phyloP scores from a whole-genome alignment of 257 asterid genomes.

The Petunia secreta region DNA sequence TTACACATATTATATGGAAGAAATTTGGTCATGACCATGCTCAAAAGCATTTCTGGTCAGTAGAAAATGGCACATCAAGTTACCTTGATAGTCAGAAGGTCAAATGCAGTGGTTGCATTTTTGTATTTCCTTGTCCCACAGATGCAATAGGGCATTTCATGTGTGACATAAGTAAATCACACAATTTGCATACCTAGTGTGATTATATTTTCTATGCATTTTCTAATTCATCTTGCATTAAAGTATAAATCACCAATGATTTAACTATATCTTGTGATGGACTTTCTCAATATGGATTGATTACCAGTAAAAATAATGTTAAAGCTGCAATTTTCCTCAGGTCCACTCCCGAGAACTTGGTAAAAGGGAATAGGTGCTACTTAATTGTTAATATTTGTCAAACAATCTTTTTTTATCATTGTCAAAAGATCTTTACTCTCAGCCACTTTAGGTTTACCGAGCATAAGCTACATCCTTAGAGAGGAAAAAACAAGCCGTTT shows the following conservation, averaged over 20 bases:
- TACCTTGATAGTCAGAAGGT: constrained; percentile 16
- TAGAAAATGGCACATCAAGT: constrained; percentile 1
- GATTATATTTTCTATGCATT: constrained; percentile 12
- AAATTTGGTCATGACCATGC: background rate
- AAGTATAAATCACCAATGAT: background rate
- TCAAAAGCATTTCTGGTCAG: background rate
- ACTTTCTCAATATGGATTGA: constrained; percentile 1
- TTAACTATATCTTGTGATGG: background rate
- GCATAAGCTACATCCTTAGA: constrained; percentile 1
- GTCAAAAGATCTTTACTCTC: background rate
- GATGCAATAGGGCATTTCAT: constrained; percentile 11
- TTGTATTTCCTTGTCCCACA: background rate
- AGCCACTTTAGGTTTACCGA: background rate
- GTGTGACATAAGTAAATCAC: constrained; percentile 12
- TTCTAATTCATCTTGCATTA: constrained; percentile 12
- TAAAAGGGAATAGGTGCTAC: background rate
- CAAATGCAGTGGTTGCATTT: background rate
- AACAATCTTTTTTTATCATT: background rate
- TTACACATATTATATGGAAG: background rate
- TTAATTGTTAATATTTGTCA: constrained; percentile 15
- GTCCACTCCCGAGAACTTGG: background rate
- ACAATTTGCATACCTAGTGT: background rate
- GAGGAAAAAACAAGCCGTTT: constrained; percentile 10
- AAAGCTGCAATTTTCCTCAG: too few species aligned
- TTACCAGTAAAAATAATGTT: too few species aligned